Percentiles rank a stretch among this genome's conserved stretches.
phyloP scores from a whole-genome alignment of 192 early-diverging fungal species.

The Oehlia diaphana region DNA sequence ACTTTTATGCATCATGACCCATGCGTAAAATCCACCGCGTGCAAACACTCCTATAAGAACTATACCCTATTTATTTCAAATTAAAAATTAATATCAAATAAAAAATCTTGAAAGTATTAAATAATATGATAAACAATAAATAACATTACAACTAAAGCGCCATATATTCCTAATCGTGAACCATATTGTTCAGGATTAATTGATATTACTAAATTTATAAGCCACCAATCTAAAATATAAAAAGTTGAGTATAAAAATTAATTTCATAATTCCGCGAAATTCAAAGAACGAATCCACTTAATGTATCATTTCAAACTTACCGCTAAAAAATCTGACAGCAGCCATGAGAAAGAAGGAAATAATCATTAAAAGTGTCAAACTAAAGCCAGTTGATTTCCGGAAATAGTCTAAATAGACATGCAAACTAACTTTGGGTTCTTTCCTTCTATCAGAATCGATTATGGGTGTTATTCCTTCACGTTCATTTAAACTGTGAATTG shows the following conservation, averaged over 20 bases:
- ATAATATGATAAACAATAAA: not conserved
- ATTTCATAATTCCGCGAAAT: not conserved
- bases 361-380: slow-evolving; percentile 46
- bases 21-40: slow-evolving; percentile 56
- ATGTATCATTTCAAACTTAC: not conserved
- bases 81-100: not conserved
- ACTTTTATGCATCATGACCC: slow-evolving; percentile 52
- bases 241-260: not conserved
- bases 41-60: slow-evolving; percentile 50
- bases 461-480: slow-evolving; percentile 40
- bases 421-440: slow-evolving; percentile 35
- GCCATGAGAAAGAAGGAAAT: slow-evolving; percentile 61
- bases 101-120: not conserved
- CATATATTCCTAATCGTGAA: slow-evolving; percentile 58
- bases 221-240: slow-evolving; percentile 45
- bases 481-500: slow-evolving; percentile 62
- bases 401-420: slow-evolving; percentile 40
- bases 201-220: slow-evolving; percentile 36
- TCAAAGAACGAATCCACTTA: not conserved
- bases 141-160: slow-evolving; percentile 41
- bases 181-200: slow-evolving; percentile 31
- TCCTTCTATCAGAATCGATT: slow-evolving; percentile 33
- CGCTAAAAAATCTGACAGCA: slow-evolving; percentile 54
- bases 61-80: not conserved
- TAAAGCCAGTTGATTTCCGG: slow-evolving; percentile 49